Conservation (phyloP, 1,284 basidiomycete species). For the Cystobasidium slooffiae region DNA sequence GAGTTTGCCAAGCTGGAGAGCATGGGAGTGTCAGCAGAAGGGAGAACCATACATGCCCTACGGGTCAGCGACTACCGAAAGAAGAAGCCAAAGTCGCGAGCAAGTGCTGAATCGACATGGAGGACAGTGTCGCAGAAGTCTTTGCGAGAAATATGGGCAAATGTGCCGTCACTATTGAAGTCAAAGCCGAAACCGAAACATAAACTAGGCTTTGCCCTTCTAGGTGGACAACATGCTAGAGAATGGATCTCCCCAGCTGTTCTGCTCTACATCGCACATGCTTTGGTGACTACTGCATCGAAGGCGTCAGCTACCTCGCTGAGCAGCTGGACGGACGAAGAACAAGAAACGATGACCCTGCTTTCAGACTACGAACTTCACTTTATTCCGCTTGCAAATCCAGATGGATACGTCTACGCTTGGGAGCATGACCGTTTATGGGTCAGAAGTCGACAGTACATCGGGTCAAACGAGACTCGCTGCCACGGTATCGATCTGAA, state of each 20-base stretch:
- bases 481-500: conserved; percentile 81
- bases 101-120: conserved; percentile 5
- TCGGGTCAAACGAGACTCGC: conserved; percentile 52
- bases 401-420: conserved; percentile 77
- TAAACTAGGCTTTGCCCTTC: conserved; percentile 66
- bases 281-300: conserved; percentile 64
- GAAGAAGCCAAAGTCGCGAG: conserved; percentile 27
- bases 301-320: conserved; percentile 54
- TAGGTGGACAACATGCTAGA: conserved; percentile 76
- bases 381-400: conserved; percentile 77
- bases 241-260: conserved; percentile 64
- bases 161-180: neutral
- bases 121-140: conserved; percentile 1
- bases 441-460: conserved; percentile 77
- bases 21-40: conserved; percentile 47
- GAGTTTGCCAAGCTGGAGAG: conserved; percentile 42
- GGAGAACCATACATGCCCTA: conserved; percentile 42
- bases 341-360: conserved; percentile 57
- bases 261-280: conserved; percentile 73
- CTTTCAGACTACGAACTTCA: conserved; percentile 71
- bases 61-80: conserved; percentile 42
- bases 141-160: neutral
- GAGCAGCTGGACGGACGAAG: neutral
- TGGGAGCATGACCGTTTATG: conserved; percentile 72
- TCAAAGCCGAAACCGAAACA: conserved; percentile 17